Evolutionary conservation across 441 rosid species (phyloP).

Genomic region (Gossypium trilobum): DNA sequence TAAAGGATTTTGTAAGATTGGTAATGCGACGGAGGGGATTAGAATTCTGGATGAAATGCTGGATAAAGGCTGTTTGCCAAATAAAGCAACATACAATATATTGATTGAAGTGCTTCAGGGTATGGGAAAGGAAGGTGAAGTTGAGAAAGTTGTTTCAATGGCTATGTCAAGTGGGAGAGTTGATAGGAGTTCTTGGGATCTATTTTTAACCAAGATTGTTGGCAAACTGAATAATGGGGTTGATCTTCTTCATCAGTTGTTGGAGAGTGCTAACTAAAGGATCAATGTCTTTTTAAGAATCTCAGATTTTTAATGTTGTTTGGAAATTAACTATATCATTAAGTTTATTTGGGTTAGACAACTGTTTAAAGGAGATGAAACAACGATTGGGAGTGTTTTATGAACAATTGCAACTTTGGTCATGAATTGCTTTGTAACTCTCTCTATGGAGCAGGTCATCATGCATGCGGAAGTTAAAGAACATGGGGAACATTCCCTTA

Average conservation of each 20-base stretch:
- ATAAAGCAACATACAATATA: constrained; percentile 37
- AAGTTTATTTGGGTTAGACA: not conserved
- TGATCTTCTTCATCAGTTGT: constrained; percentile 22
- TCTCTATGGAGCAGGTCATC: not conserved
- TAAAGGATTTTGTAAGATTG: constrained; percentile 50
- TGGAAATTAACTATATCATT: not conserved
- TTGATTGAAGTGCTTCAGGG: constrained; percentile 46
- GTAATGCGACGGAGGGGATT: constrained; percentile 55
- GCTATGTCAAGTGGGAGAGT: constrained; percentile 42
- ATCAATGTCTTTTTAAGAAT: not conserved
- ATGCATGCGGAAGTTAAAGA: not conserved
- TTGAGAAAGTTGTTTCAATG: constrained; percentile 33
- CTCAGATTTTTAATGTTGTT: not conserved
- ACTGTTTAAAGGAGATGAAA: not conserved
- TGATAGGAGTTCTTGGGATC: constrained; percentile 49
- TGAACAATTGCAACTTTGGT: not conserved
- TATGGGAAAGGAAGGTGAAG: constrained; percentile 40
- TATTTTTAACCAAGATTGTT: constrained; percentile 35
- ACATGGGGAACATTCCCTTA: not conserved
- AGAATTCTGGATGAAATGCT: constrained; percentile 72
- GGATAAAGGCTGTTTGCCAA: constrained; percentile 52
- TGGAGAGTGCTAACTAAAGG: constrained; percentile 19
- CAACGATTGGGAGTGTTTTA: not conserved
- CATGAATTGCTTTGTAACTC: not conserved
- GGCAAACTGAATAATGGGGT: constrained; percentile 33